Evolutionary conservation across 257 asterid species (phyloP).

Genomic region (Nicotiana knightiana): DNA sequence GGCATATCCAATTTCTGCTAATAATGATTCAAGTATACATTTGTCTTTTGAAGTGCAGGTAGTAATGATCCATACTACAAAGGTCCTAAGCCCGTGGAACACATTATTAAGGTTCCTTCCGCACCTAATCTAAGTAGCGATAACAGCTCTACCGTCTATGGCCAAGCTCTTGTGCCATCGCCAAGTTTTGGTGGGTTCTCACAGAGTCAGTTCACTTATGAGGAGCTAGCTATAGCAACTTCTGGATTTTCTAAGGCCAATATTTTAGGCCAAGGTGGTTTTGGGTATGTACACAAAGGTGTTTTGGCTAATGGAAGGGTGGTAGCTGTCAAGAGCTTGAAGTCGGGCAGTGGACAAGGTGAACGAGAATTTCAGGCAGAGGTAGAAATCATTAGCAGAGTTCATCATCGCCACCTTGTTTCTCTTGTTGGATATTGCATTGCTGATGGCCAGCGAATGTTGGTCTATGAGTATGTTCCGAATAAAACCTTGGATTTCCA

Average conservation of each 20-base stretch:
- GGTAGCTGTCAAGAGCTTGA: constrained; percentile 85
- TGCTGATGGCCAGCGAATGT: constrained; percentile 52
- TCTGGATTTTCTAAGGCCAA: constrained; percentile 60
- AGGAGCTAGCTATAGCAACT: constrained; percentile 63
- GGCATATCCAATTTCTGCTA: not conserved
- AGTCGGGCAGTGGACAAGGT: constrained; percentile 90
- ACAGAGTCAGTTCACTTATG: constrained; percentile 51
- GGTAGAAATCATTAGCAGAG: constrained; percentile 93
- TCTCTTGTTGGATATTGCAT: constrained; percentile 94
- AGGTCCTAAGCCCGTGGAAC: constrained; percentile 23
- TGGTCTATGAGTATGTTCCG: constrained; percentile 78
- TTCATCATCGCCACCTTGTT: constrained; percentile 92
- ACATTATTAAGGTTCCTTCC: constrained; percentile 22
- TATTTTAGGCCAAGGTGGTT: constrained; percentile 85
- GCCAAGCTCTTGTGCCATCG: constrained; percentile 19
- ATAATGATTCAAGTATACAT: not conserved
- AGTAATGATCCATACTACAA: constrained; percentile 19
- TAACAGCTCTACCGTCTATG: constrained; percentile 28
- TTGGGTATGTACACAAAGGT: constrained; percentile 85
- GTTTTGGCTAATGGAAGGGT: constrained; percentile 41
- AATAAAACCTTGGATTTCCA: constrained; percentile 79
- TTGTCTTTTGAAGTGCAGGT: not conserved
- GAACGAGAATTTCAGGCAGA: constrained; percentile 95
- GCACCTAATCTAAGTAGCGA: constrained; percentile 22
- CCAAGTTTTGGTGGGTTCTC: constrained; percentile 42